Percentiles rank a stretch among this genome's conserved stretches.
Evolutionary conservation across 495 filamentous ascomycete genomes (phyloP).

Genomic region (Hypoxylon fuscum): DNA sequence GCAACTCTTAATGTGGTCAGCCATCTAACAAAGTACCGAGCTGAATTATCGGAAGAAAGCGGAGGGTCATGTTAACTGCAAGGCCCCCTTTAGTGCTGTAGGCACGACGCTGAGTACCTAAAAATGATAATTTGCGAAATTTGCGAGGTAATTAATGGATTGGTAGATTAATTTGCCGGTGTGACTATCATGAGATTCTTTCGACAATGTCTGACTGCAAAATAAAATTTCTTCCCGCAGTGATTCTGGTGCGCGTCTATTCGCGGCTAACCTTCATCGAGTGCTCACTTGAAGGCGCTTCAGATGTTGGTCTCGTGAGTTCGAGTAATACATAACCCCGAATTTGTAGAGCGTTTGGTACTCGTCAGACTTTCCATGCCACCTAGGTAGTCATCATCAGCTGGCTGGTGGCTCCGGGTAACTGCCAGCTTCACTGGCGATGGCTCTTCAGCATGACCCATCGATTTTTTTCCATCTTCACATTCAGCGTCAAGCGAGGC

Average conservation of each 20-base stretch:
- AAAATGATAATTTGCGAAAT: conserved; percentile 21
- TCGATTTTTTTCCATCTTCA: conserved; percentile 5
- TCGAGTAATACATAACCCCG: conserved; percentile 12
- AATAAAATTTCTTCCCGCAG: conserved; percentile 2
- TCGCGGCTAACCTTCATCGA: conserved; percentile 5
- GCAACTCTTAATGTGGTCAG: too few species aligned
- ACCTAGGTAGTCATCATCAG: conserved; percentile 15
- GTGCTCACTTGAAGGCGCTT: conserved; percentile 12
- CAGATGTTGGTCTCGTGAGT: conserved; percentile 8
- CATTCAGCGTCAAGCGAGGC: conserved; percentile 24
- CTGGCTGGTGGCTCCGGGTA: conserved; percentile 8
- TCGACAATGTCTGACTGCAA: neutral
- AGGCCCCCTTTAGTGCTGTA: conserved; percentile 8
- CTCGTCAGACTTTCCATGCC: conserved; percentile 5
- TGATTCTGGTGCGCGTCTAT: neutral
- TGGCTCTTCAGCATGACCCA: conserved; percentile 17
- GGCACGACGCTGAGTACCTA: too few species aligned
- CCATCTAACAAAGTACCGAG: conserved; percentile 18
- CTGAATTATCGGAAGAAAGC: conserved; percentile 32
- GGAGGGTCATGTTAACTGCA: conserved; percentile 13
- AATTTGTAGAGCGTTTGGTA: neutral
- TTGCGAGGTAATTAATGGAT: conserved; percentile 37
- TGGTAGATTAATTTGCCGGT: conserved; percentile 26
- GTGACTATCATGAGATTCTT: conserved; percentile 35
- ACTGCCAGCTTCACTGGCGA: neutral